phyloP scores from a whole-genome alignment of 148 eudicot genomes.

The Rhododendron mucronatum region DNA sequence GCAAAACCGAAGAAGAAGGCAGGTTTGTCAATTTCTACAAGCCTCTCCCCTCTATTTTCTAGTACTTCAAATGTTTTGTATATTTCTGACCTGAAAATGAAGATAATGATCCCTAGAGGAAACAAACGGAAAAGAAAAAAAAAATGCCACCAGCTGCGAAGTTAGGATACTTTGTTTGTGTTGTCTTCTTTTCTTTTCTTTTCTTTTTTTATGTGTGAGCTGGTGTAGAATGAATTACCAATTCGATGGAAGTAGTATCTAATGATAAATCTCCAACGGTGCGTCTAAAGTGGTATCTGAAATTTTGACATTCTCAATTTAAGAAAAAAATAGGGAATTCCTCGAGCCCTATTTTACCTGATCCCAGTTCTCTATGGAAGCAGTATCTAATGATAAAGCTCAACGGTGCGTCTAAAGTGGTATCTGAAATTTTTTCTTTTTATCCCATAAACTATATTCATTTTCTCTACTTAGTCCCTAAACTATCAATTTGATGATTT shows the following conservation, averaged over 20 bases:
- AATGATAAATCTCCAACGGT: background rate
- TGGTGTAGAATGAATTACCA: background rate
- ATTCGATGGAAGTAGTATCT: background rate
- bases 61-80: background rate
- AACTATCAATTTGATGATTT: too few relatives aligned
- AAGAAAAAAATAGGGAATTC: background rate
- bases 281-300: background rate
- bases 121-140: background rate
- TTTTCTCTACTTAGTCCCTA: too few relatives aligned
- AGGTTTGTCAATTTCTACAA: conserved; percentile 25
- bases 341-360: background rate
- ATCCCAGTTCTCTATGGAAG: background rate
- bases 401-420: too few relatives aligned
- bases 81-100: background rate
- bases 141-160: too few relatives aligned
- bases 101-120: background rate
- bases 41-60: background rate
- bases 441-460: too few relatives aligned
- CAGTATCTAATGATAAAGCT: too few relatives aligned
- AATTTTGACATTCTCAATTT: background rate
- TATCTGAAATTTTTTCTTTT: too few relatives aligned
- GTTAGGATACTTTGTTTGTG: background rate
- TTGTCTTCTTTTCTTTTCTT: background rate
- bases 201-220: background rate
- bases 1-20: conserved; percentile 58